These are phyloP conservation scores for Boehmeria nivea DNA, from an alignment of 306 rosid genomes.

Conservation along the genomic window DNA sequence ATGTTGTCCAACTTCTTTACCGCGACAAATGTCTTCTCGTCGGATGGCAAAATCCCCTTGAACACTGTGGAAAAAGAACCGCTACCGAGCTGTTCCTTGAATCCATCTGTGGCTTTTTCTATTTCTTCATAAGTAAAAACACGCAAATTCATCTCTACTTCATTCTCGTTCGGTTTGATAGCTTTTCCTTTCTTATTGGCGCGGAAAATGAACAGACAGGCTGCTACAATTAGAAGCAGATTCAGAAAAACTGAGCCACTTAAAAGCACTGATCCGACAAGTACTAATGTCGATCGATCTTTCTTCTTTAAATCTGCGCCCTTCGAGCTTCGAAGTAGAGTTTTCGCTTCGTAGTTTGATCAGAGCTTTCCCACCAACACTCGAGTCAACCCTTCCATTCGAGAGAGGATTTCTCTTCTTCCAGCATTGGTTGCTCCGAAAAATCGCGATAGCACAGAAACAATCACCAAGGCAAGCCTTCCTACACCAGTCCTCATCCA, in stretches of 20 bases:
- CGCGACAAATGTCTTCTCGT: conserved; percentile 16
- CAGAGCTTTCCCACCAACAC: conserved; percentile 2
- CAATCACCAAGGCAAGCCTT: neutral
- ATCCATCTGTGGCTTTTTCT: conserved; percentile 18
- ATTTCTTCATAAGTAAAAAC: conserved; percentile 22
- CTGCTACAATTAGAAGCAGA: too few relatives aligned
- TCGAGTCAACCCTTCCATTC: conserved; percentile 7
- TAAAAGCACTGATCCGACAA: too few relatives aligned
- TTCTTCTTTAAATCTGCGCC: too few relatives aligned
- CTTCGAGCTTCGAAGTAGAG: too few relatives aligned
- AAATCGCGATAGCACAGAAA: conserved; percentile 7
- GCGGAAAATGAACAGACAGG: too few relatives aligned
- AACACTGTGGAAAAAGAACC: conserved; percentile 31
- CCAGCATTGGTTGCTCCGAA: neutral
- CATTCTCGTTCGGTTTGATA: too few relatives aligned
- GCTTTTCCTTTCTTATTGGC: too few relatives aligned
- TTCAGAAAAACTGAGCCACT: too few relatives aligned
- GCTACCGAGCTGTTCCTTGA: conserved; percentile 25
- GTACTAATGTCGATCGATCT: too few relatives aligned
- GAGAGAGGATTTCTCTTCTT: conserved; percentile 28
- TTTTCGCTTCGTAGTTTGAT: conserved; percentile 24
- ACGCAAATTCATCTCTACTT: too few relatives aligned
- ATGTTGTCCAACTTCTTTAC: too few relatives aligned
- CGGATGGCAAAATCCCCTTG: conserved; percentile 21
- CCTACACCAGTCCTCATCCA: neutral